Evolutionary conservation across 176 grass and related monocot species (phyloP).

Genomic region (Carex parvula): DNA sequence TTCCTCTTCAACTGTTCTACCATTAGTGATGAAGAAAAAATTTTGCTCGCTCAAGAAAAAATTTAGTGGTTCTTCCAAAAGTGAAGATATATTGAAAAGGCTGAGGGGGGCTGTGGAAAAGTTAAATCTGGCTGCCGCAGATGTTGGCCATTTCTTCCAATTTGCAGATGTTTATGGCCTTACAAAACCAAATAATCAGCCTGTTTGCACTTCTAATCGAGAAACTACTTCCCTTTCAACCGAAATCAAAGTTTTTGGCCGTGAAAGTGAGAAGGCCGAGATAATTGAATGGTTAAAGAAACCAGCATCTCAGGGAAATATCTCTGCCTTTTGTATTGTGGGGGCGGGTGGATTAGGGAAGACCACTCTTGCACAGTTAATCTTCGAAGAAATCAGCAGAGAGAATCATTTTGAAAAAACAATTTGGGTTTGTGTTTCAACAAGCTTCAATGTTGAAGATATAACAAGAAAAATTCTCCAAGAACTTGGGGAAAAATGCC

Average conservation of each 20-base stretch:
- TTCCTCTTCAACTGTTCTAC: not conserved
- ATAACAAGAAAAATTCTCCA: constrained; percentile 23
- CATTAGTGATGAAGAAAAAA: too few species aligned
- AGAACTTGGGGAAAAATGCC: not conserved
- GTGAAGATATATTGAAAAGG: not conserved
- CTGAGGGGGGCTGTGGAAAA: not conserved
- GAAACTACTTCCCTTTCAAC: not conserved
- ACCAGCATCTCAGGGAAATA: not conserved
- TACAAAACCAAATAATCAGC: not conserved
- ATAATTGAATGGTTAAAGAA: constrained; percentile 8
- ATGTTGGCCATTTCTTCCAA: not conserved
- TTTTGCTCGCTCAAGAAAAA: not conserved
- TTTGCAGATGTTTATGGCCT: not conserved
- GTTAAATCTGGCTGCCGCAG: not conserved
- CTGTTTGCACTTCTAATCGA: not conserved
- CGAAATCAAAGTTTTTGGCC: too few species aligned
- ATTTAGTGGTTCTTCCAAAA: not conserved
- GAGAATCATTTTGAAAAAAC: not conserved
- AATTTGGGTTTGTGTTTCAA: constrained; percentile 9
- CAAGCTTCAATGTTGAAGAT: not conserved
- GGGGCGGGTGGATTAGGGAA: constrained; percentile 19
- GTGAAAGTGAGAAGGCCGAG: not conserved
- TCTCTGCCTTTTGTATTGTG: not conserved
- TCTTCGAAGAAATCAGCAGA: not conserved
- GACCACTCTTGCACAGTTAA: constrained; percentile 19